Conservation (phyloP, 2,329 filamentous ascomycete species). For the Amphichorda felina region DNA sequence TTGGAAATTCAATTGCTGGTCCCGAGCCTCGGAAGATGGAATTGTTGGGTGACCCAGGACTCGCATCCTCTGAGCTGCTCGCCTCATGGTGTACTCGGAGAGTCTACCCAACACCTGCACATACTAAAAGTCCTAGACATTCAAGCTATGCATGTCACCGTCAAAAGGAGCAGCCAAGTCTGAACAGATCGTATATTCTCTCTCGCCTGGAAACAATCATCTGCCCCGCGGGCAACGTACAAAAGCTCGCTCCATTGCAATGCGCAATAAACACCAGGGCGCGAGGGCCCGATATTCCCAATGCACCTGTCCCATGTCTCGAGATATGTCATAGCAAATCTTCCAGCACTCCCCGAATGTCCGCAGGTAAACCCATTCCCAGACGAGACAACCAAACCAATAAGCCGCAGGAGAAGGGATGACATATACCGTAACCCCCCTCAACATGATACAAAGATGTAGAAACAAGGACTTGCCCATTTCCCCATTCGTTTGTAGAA, state of each 20-base stretch:
- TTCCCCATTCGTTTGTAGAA: conserved; percentile 1
- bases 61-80: no score
- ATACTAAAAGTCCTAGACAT: no score
- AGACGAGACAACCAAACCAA: conserved; percentile 13
- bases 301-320: conserved; percentile 16
- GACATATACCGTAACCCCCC: background rate
- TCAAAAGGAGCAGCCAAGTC: background rate
- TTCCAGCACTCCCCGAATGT: conserved; percentile 17
- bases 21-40: no score
- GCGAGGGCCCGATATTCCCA: conserved; percentile 17
- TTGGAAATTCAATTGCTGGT: no score
- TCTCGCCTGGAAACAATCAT: conserved; percentile 8
- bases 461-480: background rate
- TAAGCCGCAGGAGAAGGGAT: conserved; percentile 5
- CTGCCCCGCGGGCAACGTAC: conserved; percentile 6
- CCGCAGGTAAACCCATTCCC: conserved; percentile 13
- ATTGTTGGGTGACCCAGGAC: no score
- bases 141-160: no score
- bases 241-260: conserved; percentile 12
- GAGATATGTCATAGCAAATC: conserved; percentile 17
- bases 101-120: no score
- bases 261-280: conserved; percentile 18
- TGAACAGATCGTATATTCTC: conserved; percentile 6
- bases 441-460: conserved; percentile 4
- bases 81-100: no score